phyloP scores from a whole-genome alignment of 805 yeast species.

The Kazachstania kunashirensis region DNA sequence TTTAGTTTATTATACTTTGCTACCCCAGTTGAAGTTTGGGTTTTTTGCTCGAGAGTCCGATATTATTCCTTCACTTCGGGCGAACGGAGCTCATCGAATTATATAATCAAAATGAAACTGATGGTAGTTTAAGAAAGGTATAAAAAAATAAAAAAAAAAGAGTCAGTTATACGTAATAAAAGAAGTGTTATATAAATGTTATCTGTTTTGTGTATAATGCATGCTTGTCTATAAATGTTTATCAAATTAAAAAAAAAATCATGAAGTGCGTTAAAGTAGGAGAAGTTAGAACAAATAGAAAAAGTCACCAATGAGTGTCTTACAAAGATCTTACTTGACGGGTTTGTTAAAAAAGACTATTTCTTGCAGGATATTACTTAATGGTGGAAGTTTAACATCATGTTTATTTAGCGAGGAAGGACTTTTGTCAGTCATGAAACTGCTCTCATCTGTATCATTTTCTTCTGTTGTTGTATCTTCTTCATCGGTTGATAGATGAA shows the following conservation, averaged over 20 bases:
- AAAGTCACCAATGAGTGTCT: no score
- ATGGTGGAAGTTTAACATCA: conserved; percentile 20
- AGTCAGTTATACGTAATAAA: neutral
- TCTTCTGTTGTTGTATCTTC: conserved; percentile 6
- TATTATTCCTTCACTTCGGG: no score
- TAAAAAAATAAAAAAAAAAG: no score
- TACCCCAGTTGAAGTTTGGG: no score
- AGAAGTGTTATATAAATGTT: neutral
- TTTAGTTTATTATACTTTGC: no score
- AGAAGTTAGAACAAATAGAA: no score
- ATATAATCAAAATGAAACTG: no score
- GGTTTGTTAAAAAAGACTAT: conserved; percentile 18
- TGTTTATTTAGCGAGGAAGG: neutral
- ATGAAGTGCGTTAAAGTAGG: no score
- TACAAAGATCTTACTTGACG: conserved; percentile 21
- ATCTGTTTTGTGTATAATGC: neutral
- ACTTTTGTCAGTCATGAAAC: conserved; percentile 1
- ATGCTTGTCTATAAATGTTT: neutral
- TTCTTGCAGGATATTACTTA: conserved; percentile 19
- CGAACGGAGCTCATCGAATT: no score
- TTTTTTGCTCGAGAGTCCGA: no score
- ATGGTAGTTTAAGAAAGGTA: no score
- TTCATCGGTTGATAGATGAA: conserved; percentile 11
- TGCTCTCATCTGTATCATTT: conserved; percentile 10
- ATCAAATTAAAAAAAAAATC: no score